Evolutionary conservation across 371 early-diverging fungal genomes (phyloP), one percentile per base, ranked within the genome.

Genomic region (Apophysomyces trapeziformis): DNA sequence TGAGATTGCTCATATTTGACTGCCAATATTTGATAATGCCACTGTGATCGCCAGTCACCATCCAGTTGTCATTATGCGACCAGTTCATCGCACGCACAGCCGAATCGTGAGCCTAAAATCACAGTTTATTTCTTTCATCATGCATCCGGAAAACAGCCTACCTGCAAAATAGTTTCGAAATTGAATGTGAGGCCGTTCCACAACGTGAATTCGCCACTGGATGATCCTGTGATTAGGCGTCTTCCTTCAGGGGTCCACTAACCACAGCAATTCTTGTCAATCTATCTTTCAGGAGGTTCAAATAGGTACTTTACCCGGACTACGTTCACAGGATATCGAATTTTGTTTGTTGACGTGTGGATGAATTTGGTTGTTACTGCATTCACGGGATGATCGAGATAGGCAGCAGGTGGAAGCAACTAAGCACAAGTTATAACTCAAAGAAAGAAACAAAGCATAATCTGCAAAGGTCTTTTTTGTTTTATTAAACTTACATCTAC

Each of bases 161-260:
- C 95, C 86, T 99, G 99, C 66, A 99, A 77, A 73, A 99, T 99
- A 2, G 99, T 99, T 73, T 99, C 99, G 80, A 99, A 99, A 74
- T 99, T 99, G 73, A 99, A 99, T 0, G 96, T 95, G 41, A 98
- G 85, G 6, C 99, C 99, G 75, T 99, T 99, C 99, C 99, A 99
- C 45, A 99, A 80, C 0, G 99, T 99, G 68, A 99, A 98, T 82
- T 99, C 99, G 7, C 99, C 99, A 70, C 93, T 94, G 0, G 96
- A 92, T 1, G 96, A 94, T 0, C 99, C 99, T 3, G 99, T 98
- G 38, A 99, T 94, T 16, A 99, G 80, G 58, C 99, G 92, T 41
- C 99, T 87, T 4, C 99, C 99, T 82, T 99, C 99, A 0, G 99
- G 99, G 9, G 97, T 98, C 98, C 99, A 99, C 90, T 94, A 64